These are phyloP conservation scores for Bipolaris zeicola DNA, from an alignment of 2,329 filamentous ascomycete genomes.

Conservation along the genomic window DNA sequence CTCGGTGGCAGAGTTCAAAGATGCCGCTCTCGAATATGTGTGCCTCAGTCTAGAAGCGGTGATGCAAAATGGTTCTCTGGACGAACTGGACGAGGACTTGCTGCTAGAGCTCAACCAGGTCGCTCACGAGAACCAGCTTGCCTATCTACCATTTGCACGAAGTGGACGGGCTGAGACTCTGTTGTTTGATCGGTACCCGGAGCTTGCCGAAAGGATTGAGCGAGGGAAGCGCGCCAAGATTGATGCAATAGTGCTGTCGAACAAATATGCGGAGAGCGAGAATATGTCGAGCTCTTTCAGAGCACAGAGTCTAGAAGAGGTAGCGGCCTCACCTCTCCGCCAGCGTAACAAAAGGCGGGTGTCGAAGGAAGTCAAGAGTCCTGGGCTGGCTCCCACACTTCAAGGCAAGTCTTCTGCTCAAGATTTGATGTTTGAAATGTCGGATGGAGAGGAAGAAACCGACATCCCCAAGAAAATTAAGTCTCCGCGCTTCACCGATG, in stretches of 20 bases:
- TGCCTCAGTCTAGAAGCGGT: constrained; percentile 90
- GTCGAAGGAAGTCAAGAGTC: constrained; percentile 59
- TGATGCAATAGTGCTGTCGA: constrained; percentile 75
- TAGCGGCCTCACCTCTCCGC: constrained; percentile 54
- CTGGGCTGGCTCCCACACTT: constrained; percentile 68
- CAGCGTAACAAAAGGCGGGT: constrained; percentile 51
- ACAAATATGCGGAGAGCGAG: constrained; percentile 69
- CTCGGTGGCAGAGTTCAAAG: constrained; percentile 82
- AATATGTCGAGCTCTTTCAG: constrained; percentile 66
- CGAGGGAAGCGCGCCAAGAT: constrained; percentile 72
- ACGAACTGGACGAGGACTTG: constrained; percentile 85
- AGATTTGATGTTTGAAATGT: constrained; percentile 94
- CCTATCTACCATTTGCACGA: constrained; percentile 75
- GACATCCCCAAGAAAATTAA: constrained; percentile 23
- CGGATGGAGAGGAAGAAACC: constrained; percentile 67
- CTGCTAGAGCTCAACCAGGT: constrained; percentile 78
- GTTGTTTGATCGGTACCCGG: constrained; percentile 68
- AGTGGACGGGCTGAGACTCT: constrained; percentile 72
- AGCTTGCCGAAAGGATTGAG: constrained; percentile 67
- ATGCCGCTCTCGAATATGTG: constrained; percentile 86
- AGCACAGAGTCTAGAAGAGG: constrained; percentile 69
- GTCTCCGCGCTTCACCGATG: constrained; percentile 28
- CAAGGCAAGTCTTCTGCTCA: constrained; percentile 69
- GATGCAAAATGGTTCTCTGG: constrained; percentile 86
- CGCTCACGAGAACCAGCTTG: constrained; percentile 81